phyloP scores from a whole-genome alignment of 495 filamentous ascomycete species.

The Lentithecium fluviatile region DNA sequence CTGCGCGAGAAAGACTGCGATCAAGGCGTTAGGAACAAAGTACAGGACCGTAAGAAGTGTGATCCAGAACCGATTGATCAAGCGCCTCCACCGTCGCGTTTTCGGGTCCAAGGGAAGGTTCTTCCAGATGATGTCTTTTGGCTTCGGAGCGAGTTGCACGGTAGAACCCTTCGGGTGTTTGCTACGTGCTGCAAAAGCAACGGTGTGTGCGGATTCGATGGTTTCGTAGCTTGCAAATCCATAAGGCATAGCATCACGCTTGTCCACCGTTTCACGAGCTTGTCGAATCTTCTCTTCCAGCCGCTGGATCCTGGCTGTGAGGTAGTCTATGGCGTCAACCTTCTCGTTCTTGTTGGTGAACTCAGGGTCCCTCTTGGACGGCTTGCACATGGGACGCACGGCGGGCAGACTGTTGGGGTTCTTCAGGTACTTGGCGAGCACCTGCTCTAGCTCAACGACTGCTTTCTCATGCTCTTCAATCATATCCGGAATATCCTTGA shows the following conservation, averaged over 20 bases:
- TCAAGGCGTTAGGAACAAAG: slow-evolving; percentile 92
- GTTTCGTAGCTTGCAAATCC: slow-evolving; percentile 92
- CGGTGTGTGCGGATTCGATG: slow-evolving; percentile 82
- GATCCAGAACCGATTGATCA: slow-evolving; percentile 83
- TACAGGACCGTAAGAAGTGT: slow-evolving; percentile 77
- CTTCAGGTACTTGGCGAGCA: slow-evolving; percentile 85
- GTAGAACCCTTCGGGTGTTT: slow-evolving; percentile 80
- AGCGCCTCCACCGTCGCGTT: slow-evolving; percentile 65
- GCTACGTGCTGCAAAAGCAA: slow-evolving; percentile 75
- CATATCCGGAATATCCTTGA: slow-evolving; percentile 78
- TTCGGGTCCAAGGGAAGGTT: slow-evolving; percentile 72
- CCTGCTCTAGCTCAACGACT: slow-evolving; percentile 76
- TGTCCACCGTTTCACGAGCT: slow-evolving; percentile 76
- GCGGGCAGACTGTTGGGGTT: slow-evolving; percentile 78
- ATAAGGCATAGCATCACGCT: slow-evolving; percentile 80
- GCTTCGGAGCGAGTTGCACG: slow-evolving; percentile 75
- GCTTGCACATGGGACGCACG: slow-evolving; percentile 73
- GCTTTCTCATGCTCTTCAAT: slow-evolving; percentile 80
- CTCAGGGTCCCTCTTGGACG: slow-evolving; percentile 67
- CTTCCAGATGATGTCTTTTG: slow-evolving; percentile 94
- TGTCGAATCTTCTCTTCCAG: slow-evolving; percentile 83
- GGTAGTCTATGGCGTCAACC: slow-evolving; percentile 91
- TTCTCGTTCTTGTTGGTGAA: slow-evolving; percentile 63
- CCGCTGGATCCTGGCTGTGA: slow-evolving; percentile 77
- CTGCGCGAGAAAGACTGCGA: slow-evolving; percentile 89